Conservation (phyloP, 1,139 yeast species). For the Meyerozyma elateridarum region DNA sequence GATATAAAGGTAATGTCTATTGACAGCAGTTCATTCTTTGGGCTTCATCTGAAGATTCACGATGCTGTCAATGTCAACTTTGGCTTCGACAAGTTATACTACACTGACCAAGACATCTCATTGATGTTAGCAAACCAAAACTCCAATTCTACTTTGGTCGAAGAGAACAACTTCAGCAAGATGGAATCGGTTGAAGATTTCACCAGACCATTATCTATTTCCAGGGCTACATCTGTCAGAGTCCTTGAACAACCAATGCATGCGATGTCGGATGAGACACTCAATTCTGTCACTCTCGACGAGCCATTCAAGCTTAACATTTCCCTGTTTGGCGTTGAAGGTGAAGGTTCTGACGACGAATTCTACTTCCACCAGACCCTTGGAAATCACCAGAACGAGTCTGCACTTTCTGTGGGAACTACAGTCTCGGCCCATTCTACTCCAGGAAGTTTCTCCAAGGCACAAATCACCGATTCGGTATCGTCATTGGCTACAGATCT, state of each 20-base stretch:
- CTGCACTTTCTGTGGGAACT: not conserved
- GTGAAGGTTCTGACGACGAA: not conserved
- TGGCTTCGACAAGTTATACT: conserved; percentile 24
- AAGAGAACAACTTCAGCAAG: conserved; percentile 7
- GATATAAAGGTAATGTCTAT: conserved; percentile 44
- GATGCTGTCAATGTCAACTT: conserved; percentile 26
- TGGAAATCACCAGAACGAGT: conserved; percentile 1
- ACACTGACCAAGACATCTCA: conserved; percentile 30
- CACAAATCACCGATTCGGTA: conserved; percentile 1
- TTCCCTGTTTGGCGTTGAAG: not conserved
- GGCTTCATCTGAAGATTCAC: conserved; percentile 45
- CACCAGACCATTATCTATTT: conserved; percentile 23
- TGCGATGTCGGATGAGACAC: conserved; percentile 2
- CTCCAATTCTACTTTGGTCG: conserved; percentile 28
- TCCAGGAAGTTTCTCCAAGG: not conserved
- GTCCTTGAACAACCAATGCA: conserved; percentile 2
- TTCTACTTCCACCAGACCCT: conserved; percentile 1
- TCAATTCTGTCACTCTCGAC: conserved; percentile 2
- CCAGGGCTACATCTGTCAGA: conserved; percentile 11
- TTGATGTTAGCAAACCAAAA: conserved; percentile 16
- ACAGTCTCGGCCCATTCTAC: not conserved
- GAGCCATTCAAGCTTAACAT: conserved; percentile 4
- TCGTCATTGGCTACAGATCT: not conserved
- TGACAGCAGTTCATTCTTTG: conserved; percentile 52
- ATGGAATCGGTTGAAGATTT: conserved; percentile 8